Evolutionary conservation across 805 yeast species (phyloP), one percentile per base, ranked within the genome.

Genomic region (Ogataea nitratoaversa): DNA sequence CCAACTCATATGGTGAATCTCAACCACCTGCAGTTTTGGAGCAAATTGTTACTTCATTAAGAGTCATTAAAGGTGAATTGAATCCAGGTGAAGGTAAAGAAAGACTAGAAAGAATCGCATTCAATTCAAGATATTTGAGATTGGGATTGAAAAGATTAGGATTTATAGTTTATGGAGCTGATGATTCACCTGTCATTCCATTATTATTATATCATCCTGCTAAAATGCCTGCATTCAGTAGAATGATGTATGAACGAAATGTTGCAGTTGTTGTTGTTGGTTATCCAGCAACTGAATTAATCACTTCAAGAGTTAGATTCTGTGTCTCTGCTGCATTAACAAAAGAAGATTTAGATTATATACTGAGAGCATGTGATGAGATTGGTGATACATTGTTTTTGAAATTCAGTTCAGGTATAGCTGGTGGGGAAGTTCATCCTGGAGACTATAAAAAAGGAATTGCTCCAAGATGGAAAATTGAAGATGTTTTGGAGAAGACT

Each of bases 211-310:
- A 84, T 59, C 78, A 87, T 38, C 99, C 99, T 19, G 81, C 95
- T 22, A 91, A 90, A 60, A 88, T 93, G 95, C 95, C 96, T 19
- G 89, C 91, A 0, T 78, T 89, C 47, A 83, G 96, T 34, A 76
- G 96, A 60, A 76, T 79, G 74, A 75, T 91, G 73, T 76, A 84
- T 52, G 78, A 76, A 48, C 71, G 78, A 63, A 84, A 84, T 38
- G 82, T 93, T 45, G 99, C 99, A 3, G 90, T 91, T 36, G 99
- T 93, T 27, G 82, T 91, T 48, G 98, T 91, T 32, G 96, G 98
- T 28, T 93, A 93, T 60, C 99, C 99, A 9, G 99, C 99, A 1
- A 91, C 98, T 0, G 96, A 96, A 27, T 72, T 93, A 50, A 80
- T 87, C 32, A 78, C 89, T 28, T 84, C 95, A 5, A 79, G 99